Base-by-base conservation (phyloP, 2,329 filamentous ascomycete species). In the Botrytis squamosa region DNA sequence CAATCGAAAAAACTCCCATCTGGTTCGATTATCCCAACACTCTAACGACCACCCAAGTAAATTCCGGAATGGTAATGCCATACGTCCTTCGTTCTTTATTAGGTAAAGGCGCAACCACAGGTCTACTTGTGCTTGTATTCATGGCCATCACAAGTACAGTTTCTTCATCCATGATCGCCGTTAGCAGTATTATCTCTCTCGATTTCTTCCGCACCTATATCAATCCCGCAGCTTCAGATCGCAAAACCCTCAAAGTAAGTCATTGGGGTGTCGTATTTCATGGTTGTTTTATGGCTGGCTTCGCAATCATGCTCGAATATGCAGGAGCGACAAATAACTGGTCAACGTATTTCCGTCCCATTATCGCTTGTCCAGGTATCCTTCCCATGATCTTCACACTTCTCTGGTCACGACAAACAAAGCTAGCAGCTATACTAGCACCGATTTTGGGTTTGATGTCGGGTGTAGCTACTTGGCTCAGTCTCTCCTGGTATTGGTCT, bases 391-490 rank as follows among this genome's bases (percentile, higher is more conserved):
- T 79, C 4, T 79, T 78, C 49, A 82, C 80, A 0, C 77, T 82
- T 29, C 73, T 82, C 20, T 82, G 81, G 81, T 86, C 82, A 63
- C 84, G 82, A 84, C 84, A 0, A 77, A 86, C 83, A 64, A 85
- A 82, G 68, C 78, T 81, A 0, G 87, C 87, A 0, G 86, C 86
- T 1, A 84, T 88, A 22, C 78, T 86, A 6, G 83, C 86, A 0
- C 86, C 87, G 0, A 76, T 88, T 0, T 78, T 88, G 0, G 87
- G 87, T 0, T 82, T 88, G 75, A 82, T 81, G 0, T 87, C 86
- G 0, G 87, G 87, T 0, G 81, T 89, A 9, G 84, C 82, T 0
- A 86, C 87, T 36, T 89, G 87, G 87, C 81, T 89, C 0, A 85
- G 87, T 0, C 81, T 84, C 1, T 80, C 82, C 0, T 80, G 87